These are phyloP conservation scores for Coniferiporia sulphurascens DNA, from an alignment of 1,284 basidiomycete species.

Conservation along the genomic window DNA sequence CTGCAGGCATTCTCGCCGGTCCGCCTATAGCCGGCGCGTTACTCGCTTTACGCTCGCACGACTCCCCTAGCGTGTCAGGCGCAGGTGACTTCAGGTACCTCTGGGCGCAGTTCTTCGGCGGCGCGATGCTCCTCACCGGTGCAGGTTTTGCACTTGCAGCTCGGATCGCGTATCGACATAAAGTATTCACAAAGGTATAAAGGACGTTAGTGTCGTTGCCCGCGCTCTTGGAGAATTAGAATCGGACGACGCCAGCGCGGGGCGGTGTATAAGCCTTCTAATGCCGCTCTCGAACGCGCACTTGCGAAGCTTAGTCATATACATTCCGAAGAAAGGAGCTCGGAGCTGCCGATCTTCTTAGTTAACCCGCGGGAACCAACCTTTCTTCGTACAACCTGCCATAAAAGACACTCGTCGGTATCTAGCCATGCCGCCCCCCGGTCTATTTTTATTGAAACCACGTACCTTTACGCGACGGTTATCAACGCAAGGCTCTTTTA, in stretches of 20 bases:
- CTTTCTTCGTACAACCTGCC: too few relatives aligned
- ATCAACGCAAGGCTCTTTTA: too few relatives aligned
- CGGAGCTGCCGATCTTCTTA: background rate
- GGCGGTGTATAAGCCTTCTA: too few relatives aligned
- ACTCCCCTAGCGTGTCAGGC: background rate
- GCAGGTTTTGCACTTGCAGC: conserved; percentile 12
- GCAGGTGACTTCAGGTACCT: conserved; percentile 13
- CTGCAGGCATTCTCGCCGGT: conserved; percentile 13
- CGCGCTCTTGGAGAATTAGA: too few relatives aligned
- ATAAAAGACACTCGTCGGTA: too few relatives aligned
- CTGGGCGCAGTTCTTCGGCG: conserved; percentile 17
- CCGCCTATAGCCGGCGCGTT: conserved; percentile 19
- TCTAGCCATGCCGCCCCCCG: too few relatives aligned
- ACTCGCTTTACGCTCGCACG: conserved; percentile 7
- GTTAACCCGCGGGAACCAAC: background rate
- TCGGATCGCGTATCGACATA: conserved; percentile 5
- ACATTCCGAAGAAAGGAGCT: background rate
- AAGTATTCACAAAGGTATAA: conserved; percentile 9
- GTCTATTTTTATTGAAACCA: too few relatives aligned
- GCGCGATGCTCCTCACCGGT: conserved; percentile 8
- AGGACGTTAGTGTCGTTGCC: background rate
- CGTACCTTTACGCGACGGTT: too few relatives aligned
- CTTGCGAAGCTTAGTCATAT: background rate
- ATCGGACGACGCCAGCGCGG: too few relatives aligned
- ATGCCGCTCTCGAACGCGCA: background rate